phyloP scores from a whole-genome alignment of 2,329 filamentous ascomycete genomes.

The Xylariaceae sp. region DNA sequence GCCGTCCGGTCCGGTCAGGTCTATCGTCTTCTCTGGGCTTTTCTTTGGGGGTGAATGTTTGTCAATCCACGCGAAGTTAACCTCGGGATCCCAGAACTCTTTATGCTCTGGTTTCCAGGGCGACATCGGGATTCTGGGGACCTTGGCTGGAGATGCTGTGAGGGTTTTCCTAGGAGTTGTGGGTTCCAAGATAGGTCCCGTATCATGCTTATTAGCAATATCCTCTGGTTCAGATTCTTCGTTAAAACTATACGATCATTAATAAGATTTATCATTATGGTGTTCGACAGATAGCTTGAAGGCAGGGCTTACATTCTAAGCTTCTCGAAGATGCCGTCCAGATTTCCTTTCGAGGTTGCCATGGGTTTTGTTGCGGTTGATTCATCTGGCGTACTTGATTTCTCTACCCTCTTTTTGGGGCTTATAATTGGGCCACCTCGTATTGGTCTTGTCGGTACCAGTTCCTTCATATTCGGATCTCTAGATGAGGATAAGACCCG shows the following conservation, averaged over 20 bases:
- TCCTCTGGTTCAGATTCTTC: constrained; percentile 34
- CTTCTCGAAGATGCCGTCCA: constrained; percentile 42
- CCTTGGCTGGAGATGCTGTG: constrained; percentile 34
- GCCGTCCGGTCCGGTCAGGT: constrained; percentile 24
- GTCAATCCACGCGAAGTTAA: constrained; percentile 44
- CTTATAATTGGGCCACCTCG: constrained; percentile 9
- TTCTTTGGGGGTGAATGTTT: constrained; percentile 41
- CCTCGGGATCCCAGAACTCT: constrained; percentile 43
- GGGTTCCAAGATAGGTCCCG: constrained; percentile 29
- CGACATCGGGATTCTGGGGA: constrained; percentile 36
- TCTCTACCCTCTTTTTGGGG: constrained; percentile 24
- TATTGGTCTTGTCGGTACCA: constrained; percentile 9
- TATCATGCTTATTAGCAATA: constrained; percentile 14
- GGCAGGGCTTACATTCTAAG: constrained; percentile 38
- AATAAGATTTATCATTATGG: constrained; percentile 1
- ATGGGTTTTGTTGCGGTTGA: constrained; percentile 24
- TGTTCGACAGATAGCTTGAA: not conserved
- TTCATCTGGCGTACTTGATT: constrained; percentile 13
- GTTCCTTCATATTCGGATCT: constrained; percentile 23
- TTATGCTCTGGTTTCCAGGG: constrained; percentile 42
- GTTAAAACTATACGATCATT: constrained; percentile 31
- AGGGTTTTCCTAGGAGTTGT: constrained; percentile 38
- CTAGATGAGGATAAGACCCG: constrained; percentile 31
- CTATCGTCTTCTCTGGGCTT: constrained; percentile 20
- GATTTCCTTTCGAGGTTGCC: constrained; percentile 21